Evolutionary conservation across 345 rosid genomes (phyloP).

Genomic region (Cardamine occulta): DNA sequence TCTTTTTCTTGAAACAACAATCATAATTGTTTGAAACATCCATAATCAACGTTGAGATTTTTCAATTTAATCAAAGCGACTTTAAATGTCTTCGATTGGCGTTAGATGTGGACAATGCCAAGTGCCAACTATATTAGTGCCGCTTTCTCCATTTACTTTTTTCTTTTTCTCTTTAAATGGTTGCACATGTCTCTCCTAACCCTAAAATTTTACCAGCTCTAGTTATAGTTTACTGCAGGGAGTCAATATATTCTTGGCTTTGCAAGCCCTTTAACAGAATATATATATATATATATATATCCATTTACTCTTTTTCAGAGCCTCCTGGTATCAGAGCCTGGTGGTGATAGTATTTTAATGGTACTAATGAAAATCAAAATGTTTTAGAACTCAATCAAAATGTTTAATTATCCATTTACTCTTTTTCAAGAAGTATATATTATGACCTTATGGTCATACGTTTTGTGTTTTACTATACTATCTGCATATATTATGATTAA

Average conservation of each 20-base stretch:
- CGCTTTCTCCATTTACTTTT: conserved; percentile 14
- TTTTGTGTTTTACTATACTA: no score
- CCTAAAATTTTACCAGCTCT: neutral
- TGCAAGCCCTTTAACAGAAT: no score
- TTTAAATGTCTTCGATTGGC: conserved; percentile 9
- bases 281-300: no score
- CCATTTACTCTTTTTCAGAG: no score
- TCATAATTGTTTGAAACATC: neutral
- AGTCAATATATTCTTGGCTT: conserved; percentile 18
- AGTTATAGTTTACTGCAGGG: neutral
- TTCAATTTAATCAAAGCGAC: neutral
- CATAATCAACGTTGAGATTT: neutral
- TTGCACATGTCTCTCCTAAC: conserved; percentile 37
- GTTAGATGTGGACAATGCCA: conserved; percentile 21
- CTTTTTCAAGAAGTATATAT: no score
- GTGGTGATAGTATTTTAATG: no score
- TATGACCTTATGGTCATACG: no score
- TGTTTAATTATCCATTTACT: no score
- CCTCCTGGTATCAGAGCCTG: no score
- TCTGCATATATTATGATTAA: no score
- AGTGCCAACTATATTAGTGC: conserved; percentile 14
- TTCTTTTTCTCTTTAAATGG: conserved; percentile 26
- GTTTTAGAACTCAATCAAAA: no score
- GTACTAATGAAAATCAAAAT: no score
- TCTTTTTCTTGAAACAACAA: neutral